Conservation (phyloP, 139 green algal species). For the Auxenochlorella pyrenoidosa region DNA sequence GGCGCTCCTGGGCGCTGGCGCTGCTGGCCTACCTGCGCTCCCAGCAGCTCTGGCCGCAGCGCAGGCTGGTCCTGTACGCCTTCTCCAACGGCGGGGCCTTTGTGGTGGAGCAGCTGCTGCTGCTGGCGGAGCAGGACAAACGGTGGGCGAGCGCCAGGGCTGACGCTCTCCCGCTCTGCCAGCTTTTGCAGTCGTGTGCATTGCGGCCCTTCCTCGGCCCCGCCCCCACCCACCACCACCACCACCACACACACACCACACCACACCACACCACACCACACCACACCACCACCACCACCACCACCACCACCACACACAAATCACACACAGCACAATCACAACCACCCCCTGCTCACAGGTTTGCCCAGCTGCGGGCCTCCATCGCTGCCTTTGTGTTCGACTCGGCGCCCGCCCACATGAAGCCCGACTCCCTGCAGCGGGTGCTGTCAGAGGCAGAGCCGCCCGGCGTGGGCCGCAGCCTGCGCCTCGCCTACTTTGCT, state of each 20-base stretch:
- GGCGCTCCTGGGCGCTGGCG: background rate
- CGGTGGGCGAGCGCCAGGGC: background rate
- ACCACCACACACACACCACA: background rate
- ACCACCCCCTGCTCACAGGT: background rate
- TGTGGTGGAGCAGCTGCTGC: constrained; percentile 36
- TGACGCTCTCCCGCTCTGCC: background rate
- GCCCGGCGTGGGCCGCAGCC: background rate
- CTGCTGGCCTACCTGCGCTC: constrained; percentile 14
- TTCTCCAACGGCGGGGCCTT: constrained; percentile 42
- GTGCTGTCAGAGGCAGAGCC: constrained; percentile 12
- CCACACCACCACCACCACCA: background rate
- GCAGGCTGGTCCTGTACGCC: constrained; percentile 9
- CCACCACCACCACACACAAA: too few relatives aligned
- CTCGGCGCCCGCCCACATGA: constrained; percentile 26
- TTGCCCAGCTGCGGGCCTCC: background rate
- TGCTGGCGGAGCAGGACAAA: constrained; percentile 10
- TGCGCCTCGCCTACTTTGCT: background rate
- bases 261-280: background rate
- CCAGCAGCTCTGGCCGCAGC: constrained; percentile 6
- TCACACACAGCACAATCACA: background rate
- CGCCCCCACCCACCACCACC: too few relatives aligned
- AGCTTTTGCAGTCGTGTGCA: too few relatives aligned
- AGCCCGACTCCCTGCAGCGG: constrained; percentile 5
- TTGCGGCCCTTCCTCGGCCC: too few relatives aligned
- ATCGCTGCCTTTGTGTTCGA: constrained; percentile 31